Evolutionary conservation across 805 yeast genomes (phyloP).

Genomic region (Lachancea sp.): DNA sequence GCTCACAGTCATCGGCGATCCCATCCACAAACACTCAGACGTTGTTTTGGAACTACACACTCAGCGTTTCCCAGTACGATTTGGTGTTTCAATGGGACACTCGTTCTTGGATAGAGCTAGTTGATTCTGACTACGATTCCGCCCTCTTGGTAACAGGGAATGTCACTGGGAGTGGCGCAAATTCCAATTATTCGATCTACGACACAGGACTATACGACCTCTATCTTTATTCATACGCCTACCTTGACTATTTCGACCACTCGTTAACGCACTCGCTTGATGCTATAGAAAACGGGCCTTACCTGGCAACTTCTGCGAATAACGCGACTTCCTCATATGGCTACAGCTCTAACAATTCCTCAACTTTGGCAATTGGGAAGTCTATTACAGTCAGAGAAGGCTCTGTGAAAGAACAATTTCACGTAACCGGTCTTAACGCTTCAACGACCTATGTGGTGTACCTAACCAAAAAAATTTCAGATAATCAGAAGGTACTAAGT

Average conservation of each 20-base stretch:
- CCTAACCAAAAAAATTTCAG: conserved; percentile 42
- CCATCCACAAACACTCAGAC: background rate
- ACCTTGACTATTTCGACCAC: conserved; percentile 30
- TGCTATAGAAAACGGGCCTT: conserved; percentile 55
- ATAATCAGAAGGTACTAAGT: conserved; percentile 29
- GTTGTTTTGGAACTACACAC: conserved; percentile 49
- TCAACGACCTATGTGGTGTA: conserved; percentile 61
- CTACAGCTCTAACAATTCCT: conserved; percentile 24
- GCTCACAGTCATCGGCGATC: conserved; percentile 3
- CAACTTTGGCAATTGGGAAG: conserved; percentile 18
- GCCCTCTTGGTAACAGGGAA: conserved; percentile 61
- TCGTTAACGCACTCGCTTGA: conserved; percentile 57
- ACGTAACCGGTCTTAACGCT: conserved; percentile 51
- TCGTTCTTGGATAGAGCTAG: conserved; percentile 45
- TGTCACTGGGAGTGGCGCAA: conserved; percentile 28
- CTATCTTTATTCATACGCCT: conserved; percentile 42
- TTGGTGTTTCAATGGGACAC: conserved; percentile 66
- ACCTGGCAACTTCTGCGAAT: conserved; percentile 27
- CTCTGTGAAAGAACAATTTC: conserved; percentile 53
- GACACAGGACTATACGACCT: conserved; percentile 32
- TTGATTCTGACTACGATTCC: conserved; percentile 65
- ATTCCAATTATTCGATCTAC: conserved; percentile 19
- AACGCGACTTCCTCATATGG: background rate
- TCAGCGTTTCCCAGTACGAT: conserved; percentile 60
- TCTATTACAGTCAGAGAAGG: conserved; percentile 42